These are phyloP conservation scores for Amanita brunnescens DNA, from an alignment of 768 basidiomycete species.

Conservation along the genomic window DNA sequence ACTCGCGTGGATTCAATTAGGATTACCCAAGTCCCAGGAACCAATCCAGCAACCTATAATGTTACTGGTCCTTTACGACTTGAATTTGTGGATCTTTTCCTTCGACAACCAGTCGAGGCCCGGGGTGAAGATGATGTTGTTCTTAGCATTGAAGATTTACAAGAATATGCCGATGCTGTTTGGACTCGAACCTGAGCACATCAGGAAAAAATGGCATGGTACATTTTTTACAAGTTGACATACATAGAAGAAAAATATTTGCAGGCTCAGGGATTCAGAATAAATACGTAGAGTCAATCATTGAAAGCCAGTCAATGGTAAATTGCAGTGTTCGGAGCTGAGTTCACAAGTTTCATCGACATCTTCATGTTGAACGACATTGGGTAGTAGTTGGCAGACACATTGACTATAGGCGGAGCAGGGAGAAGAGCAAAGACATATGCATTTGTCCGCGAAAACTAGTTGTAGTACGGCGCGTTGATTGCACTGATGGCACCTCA, in stretches of 20 bases:
- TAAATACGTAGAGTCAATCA: too few species aligned
- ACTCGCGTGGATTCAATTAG: neutral
- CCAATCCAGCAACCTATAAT: neutral
- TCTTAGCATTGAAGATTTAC: neutral
- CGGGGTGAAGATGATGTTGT: neutral
- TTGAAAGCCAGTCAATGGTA: too few species aligned
- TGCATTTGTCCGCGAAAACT: conserved; percentile 96
- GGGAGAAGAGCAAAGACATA: conserved; percentile 17
- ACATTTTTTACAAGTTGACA: too few species aligned
- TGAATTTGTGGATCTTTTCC: neutral
- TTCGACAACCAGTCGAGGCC: neutral
- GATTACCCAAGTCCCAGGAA: neutral
- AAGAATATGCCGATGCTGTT: neutral
- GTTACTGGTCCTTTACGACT: neutral
- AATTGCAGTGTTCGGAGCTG: too few species aligned
- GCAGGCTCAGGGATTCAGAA: too few species aligned
- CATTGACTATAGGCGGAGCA: neutral
- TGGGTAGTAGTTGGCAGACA: too few species aligned
- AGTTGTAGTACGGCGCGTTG: conserved; percentile 81
- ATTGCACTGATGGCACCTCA: conserved; percentile 81
- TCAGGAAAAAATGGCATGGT: too few species aligned
- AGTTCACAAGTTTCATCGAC: too few species aligned
- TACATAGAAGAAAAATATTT: too few species aligned
- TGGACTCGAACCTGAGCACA: too few species aligned
- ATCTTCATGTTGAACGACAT: neutral